phyloP scores from a whole-genome alignment of 805 yeast genomes.

The Metschnikowia santaceciliae region DNA sequence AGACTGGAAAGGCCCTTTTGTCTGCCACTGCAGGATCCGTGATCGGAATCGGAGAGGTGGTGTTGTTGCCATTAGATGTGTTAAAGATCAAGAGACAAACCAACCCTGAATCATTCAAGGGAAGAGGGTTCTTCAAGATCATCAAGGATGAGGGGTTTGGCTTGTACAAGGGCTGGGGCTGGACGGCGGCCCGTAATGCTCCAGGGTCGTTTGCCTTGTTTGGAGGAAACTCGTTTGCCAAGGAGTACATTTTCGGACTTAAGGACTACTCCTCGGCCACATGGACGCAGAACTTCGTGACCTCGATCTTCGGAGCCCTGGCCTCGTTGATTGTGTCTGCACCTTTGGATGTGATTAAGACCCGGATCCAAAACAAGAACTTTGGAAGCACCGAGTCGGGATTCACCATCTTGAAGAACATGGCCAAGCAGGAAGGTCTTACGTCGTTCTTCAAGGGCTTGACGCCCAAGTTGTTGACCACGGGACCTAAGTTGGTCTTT shows the following conservation, averaged over 20 bases:
- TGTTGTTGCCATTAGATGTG: slow-evolving; percentile 91
- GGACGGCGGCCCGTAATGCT: slow-evolving; percentile 99
- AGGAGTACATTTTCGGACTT: slow-evolving; percentile 87
- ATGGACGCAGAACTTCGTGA: slow-evolving; percentile 90
- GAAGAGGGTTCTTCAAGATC: slow-evolving; percentile 90
- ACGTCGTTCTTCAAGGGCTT: slow-evolving; percentile 93
- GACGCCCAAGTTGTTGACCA: slow-evolving; percentile 92
- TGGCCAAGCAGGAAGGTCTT: slow-evolving; percentile 87
- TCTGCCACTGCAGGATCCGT: slow-evolving; percentile 97
- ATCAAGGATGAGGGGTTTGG: slow-evolving; percentile 88
- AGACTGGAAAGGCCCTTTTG: slow-evolving; percentile 95
- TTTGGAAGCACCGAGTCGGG: slow-evolving; percentile 96
- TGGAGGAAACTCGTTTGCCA: slow-evolving; percentile 98
- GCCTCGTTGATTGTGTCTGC: slow-evolving; percentile 96
- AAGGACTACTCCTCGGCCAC: slow-evolving; percentile 87
- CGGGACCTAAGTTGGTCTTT: slow-evolving; percentile 97
- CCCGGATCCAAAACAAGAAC: slow-evolving; percentile 95
- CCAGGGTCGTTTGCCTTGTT: slow-evolving; percentile 98
- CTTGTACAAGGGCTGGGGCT: slow-evolving; percentile 97
- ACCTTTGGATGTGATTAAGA: slow-evolving; percentile 96
- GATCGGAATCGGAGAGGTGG: slow-evolving; percentile 97
- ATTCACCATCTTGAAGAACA: slow-evolving; percentile 85
- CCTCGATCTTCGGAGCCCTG: slow-evolving; percentile 94
- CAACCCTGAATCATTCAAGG: slow-evolving; percentile 98
- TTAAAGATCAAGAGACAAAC: slow-evolving; percentile 98